Base-by-base conservation (phyloP, 352 stramenopile species). In the Blastocystis sp. region DNA sequence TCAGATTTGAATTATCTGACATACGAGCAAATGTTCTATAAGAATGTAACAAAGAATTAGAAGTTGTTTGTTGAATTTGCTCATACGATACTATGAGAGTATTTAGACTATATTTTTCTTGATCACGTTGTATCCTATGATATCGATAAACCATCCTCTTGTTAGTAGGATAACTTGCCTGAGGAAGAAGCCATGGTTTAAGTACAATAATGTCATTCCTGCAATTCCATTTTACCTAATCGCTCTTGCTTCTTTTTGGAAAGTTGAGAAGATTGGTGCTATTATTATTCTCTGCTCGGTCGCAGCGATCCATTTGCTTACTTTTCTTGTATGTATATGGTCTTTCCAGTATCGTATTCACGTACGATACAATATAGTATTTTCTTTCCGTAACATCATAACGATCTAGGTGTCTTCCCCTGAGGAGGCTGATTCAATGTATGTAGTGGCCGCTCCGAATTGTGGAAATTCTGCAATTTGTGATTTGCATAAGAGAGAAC, bases 201-300 rank as follows among this genome's bases (percentile, higher is more conserved):
- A 45, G 45, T 81, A 81, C 50, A 63, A 53, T n/a, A 81, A 81
- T 64, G 45, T 62, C 7, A 20, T 64, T 81, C 70, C 70, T 26
- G n/a, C 45, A 53, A 81, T 81, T 81, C 70, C 70, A 7, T 47
- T 81, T 47, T 81, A 81, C 45, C 34, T 81, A 13, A 81, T 81
- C 3, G 70, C 70, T 41, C 18, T 81, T 20, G 18, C 70, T 39
- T 47, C 37, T 20, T 81, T 81, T 63, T 81, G 70, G 70, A 81
- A 81, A 39, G 26, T 81, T 9, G 70, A 81, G 37, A 3, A n/a
- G 55, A 39, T 81, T 26, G 70, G 70, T 45, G 70, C 70, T 26
- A 62, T 39, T 26, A 65, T 81, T 41, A 54, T 81, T n/a, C 70
- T 81, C 13, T 39, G 70, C 9, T n/a, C 20, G n/a, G 70, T 81